These are phyloP conservation scores for Limonium bicolor DNA, from an alignment of 148 eudicot genomes.

Conservation along the genomic window DNA sequence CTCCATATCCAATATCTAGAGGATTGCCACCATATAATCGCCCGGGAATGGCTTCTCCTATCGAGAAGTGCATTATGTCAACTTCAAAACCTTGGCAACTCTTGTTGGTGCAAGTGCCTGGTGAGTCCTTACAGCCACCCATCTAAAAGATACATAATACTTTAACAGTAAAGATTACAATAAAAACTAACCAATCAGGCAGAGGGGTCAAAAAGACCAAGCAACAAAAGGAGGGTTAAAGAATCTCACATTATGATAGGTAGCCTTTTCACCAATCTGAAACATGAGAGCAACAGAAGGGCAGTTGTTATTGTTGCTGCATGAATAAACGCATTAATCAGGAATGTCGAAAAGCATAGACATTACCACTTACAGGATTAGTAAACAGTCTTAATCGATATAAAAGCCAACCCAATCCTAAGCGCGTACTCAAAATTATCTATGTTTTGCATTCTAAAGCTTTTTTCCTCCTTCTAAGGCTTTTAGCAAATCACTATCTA, in stretches of 20 bases:
- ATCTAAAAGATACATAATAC: slow-evolving; percentile 27
- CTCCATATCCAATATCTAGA: slow-evolving; percentile 49
- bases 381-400: too few relatives aligned
- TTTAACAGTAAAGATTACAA: background rate
- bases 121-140: slow-evolving; percentile 85
- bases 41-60: slow-evolving; percentile 86
- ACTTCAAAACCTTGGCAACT: slow-evolving; percentile 83
- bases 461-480: too few relatives aligned
- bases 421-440: too few relatives aligned
- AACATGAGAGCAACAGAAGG: slow-evolving; percentile 92
- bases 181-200: background rate
- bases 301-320: slow-evolving; percentile 57
- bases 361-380: too few relatives aligned
- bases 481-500: too few relatives aligned
- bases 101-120: slow-evolving; percentile 45
- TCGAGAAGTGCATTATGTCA: slow-evolving; percentile 84
- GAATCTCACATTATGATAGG: slow-evolving; percentile 68
- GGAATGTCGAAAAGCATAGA: too few relatives aligned
- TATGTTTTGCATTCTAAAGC: too few relatives aligned
- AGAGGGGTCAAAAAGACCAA: background rate
- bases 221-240: too few relatives aligned
- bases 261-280: slow-evolving; percentile 83
- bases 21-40: slow-evolving; percentile 71
- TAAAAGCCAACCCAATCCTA: too few relatives aligned
- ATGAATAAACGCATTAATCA: slow-evolving; percentile 11